Evolutionary conservation across 306 rosid species (phyloP).

Genomic region (Gastrolobium villosum): DNA sequence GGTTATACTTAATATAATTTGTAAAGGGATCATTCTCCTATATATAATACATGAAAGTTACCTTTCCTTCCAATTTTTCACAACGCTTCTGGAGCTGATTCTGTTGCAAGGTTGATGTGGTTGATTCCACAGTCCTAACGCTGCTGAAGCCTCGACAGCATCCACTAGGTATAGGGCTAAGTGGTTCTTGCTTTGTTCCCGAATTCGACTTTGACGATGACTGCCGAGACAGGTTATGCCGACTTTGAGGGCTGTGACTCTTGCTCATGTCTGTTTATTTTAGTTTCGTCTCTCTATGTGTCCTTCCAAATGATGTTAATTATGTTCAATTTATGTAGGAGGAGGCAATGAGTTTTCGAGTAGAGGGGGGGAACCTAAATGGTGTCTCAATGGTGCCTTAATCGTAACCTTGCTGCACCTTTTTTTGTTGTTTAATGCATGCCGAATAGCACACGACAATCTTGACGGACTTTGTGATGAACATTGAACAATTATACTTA

Average conservation of each 20-base stretch:
- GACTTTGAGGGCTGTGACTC: constrained; percentile 29
- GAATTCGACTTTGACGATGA: constrained; percentile 37
- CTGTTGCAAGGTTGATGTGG: constrained; percentile 42
- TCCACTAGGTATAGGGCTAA: constrained; percentile 39
- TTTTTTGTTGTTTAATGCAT: constrained; percentile 22
- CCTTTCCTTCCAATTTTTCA: constrained; percentile 58
- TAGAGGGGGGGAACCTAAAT: not conserved
- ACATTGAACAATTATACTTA: constrained; percentile 12
- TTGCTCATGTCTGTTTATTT: not conserved
- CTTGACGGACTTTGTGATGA: constrained; percentile 55
- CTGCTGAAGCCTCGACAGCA: constrained; percentile 59
- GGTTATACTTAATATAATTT: too few relatives aligned
- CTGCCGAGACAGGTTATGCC: constrained; percentile 37
- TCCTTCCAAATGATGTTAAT: not conserved
- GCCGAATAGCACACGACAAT: constrained; percentile 45
- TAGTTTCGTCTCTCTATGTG: not conserved
- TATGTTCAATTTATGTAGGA: constrained; percentile 8
- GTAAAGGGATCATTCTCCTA: too few relatives aligned
- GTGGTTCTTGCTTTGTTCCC: constrained; percentile 3
- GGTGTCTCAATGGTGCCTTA: constrained; percentile 6
- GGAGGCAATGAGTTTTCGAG: not conserved
- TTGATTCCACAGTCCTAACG: constrained; percentile 57
- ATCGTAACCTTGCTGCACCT: not conserved
- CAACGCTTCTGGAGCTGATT: constrained; percentile 43
- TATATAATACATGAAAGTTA: constrained; percentile 2